phyloP scores from a whole-genome alignment of 345 rosid genomes.

The Linum lewisii region DNA sequence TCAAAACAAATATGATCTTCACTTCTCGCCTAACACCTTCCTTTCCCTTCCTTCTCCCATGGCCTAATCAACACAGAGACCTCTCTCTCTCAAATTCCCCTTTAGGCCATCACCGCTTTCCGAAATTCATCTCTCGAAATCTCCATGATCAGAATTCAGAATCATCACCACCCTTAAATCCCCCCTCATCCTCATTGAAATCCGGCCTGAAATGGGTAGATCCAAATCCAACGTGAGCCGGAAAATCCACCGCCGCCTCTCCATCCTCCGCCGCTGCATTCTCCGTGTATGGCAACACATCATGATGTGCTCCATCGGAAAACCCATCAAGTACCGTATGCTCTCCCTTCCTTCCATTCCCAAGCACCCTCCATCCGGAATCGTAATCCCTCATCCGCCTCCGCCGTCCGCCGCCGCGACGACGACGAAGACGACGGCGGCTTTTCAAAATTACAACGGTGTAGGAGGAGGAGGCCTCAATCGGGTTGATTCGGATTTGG shows the following conservation, averaged over 20 bases:
- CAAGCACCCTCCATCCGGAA: conserved; percentile 18
- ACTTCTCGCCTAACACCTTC: background rate
- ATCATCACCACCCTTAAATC: conserved; percentile 3
- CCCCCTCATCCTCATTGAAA: conserved; percentile 10
- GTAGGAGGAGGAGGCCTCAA: background rate
- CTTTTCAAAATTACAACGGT: conserved; percentile 14
- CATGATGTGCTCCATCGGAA: conserved; percentile 38
- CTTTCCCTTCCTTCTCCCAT: background rate
- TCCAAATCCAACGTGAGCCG: conserved; percentile 24
- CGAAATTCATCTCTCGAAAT: background rate
- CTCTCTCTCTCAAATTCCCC: background rate
- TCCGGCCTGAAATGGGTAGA: conserved; percentile 17
- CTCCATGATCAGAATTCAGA: background rate
- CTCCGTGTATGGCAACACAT: conserved; percentile 36
- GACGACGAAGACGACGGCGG: too few relatives aligned
- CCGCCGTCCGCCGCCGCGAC: background rate
- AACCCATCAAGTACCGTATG: conserved; percentile 41
- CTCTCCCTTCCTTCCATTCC: conserved; percentile 22
- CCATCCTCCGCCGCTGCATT: conserved; percentile 45
- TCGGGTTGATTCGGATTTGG: conserved; percentile 52
- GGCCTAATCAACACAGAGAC: conserved; percentile 16
- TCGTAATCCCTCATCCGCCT: background rate
- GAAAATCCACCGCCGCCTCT: conserved; percentile 42
- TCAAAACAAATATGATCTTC: background rate
- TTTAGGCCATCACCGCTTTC: conserved; percentile 18